Percentiles rank a stretch among this genome's conserved stretches.
Conservation (phyloP, 177 flowering plant genomes). For the Vitis hybrid region DNA sequence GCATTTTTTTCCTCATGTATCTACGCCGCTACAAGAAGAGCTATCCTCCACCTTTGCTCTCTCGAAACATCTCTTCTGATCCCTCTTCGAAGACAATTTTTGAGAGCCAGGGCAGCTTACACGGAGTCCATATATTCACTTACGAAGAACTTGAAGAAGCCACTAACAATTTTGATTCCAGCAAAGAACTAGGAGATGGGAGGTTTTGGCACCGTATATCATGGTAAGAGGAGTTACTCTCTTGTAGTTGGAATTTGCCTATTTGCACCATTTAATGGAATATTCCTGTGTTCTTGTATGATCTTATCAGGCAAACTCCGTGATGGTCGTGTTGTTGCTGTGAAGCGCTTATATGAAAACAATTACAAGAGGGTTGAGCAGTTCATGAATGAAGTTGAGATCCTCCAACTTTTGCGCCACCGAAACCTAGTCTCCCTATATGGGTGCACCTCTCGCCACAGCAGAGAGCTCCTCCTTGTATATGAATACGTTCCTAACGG, state of each 20-base stretch:
- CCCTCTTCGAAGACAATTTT: conserved; percentile 21
- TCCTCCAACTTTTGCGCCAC: conserved; percentile 51
- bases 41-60: conserved; percentile 2
- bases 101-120: conserved; percentile 20
- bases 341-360: conserved; percentile 63
- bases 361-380: conserved; percentile 56
- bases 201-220: conserved; percentile 64
- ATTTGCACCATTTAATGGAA: neutral
- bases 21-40: conserved; percentile 19
- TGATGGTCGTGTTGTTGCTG: conserved; percentile 72
- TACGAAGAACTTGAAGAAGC: conserved; percentile 56
- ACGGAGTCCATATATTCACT: conserved; percentile 42
- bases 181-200: conserved; percentile 62
- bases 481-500: conserved; percentile 64
- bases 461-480: conserved; percentile 59
- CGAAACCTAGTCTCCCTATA: conserved; percentile 52
- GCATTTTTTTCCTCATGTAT: conserved; percentile 12
- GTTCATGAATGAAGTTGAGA: conserved; percentile 58
- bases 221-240: conserved; percentile 25
- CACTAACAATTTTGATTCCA: conserved; percentile 47
- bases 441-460: conserved; percentile 58
- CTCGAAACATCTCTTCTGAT: conserved; percentile 25
- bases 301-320: conserved; percentile 39
- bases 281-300: neutral
- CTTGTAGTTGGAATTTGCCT: neutral